These are phyloP conservation scores for Annulohypoxylon truncatum DNA, from an alignment of 2,329 filamentous ascomycete species.

Conservation along the genomic window DNA sequence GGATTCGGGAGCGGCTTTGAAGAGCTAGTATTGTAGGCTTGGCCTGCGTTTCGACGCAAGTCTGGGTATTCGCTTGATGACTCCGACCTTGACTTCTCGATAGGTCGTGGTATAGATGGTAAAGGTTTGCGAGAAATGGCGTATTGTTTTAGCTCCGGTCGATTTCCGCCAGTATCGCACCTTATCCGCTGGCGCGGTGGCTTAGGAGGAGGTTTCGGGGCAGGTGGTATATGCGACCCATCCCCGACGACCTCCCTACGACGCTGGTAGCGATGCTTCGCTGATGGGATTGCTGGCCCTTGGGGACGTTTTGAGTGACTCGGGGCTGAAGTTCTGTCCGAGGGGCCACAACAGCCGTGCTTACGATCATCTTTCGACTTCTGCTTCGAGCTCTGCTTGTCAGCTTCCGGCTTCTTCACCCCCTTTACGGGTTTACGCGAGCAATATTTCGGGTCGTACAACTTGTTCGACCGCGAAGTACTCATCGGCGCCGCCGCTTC, in stretches of 20 bases:
- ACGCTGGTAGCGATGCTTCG: constrained; percentile 18
- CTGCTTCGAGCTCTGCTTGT: constrained; percentile 3
- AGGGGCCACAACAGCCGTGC: not conserved
- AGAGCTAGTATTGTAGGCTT: constrained; percentile 6
- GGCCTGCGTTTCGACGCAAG: constrained; percentile 22
- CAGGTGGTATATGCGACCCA: constrained; percentile 22
- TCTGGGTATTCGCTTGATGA: constrained; percentile 1
- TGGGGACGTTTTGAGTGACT: constrained; percentile 16
- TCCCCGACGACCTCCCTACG: constrained; percentile 2
- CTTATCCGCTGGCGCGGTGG: not conserved
- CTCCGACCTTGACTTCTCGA: not conserved
- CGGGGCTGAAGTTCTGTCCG: not conserved
- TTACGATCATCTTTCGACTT: not conserved
- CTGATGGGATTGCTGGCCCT: constrained; percentile 20
- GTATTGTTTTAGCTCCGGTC: not conserved
- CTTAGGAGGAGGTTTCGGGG: constrained; percentile 14
- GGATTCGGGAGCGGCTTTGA: not conserved
- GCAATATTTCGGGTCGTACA: not conserved
- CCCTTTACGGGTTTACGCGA: not conserved
- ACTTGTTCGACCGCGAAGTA: constrained; percentile 15
- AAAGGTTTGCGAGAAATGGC: not conserved
- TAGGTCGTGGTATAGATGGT: not conserved
- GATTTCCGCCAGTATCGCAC: not conserved
- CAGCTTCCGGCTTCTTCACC: not conserved
- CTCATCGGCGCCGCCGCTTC: constrained; percentile 32